phyloP scores from a whole-genome alignment of 2,329 filamentous ascomycete genomes.

The Cytospora leucostoma region DNA sequence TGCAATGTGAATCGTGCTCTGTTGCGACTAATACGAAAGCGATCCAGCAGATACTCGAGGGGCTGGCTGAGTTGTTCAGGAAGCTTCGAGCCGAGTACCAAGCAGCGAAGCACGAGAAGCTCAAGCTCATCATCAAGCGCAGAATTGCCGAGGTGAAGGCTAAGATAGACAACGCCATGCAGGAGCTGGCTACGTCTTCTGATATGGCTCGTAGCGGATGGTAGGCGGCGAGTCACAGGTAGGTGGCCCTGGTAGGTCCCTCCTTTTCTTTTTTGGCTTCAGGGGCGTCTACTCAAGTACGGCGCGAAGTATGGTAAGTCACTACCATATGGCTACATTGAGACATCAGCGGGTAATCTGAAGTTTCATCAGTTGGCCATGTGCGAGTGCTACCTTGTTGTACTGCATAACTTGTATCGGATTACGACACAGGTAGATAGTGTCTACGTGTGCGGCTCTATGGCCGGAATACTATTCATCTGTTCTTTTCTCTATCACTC shows the following conservation, averaged over 20 bases:
- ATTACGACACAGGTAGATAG: no score
- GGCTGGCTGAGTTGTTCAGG: slow-evolving; percentile 1
- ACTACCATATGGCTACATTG: no score
- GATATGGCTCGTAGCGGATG: not conserved
- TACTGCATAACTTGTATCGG: no score
- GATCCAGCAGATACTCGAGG: not conserved
- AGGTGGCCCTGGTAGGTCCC: not conserved
- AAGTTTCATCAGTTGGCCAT: no score
- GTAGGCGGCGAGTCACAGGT: not conserved
- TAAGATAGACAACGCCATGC: not conserved
- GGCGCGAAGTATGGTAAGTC: not conserved
- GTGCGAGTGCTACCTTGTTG: no score
- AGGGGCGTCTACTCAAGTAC: not conserved
- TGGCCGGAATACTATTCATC: no score
- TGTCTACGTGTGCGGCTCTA: no score
- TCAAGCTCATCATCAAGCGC: not conserved
- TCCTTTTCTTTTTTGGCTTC: not conserved
- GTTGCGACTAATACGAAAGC: slow-evolving; percentile 7
- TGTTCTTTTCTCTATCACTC: no score
- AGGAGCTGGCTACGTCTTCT: not conserved
- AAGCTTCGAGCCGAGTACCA: slow-evolving; percentile 5
- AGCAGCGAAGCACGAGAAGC: not conserved
- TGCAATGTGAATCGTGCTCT: slow-evolving; percentile 20
- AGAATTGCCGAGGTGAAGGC: not conserved
- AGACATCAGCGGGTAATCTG: no score